Evolutionary conservation across 306 rosid genomes (phyloP).

Genomic region (Glycine latifolia): DNA sequence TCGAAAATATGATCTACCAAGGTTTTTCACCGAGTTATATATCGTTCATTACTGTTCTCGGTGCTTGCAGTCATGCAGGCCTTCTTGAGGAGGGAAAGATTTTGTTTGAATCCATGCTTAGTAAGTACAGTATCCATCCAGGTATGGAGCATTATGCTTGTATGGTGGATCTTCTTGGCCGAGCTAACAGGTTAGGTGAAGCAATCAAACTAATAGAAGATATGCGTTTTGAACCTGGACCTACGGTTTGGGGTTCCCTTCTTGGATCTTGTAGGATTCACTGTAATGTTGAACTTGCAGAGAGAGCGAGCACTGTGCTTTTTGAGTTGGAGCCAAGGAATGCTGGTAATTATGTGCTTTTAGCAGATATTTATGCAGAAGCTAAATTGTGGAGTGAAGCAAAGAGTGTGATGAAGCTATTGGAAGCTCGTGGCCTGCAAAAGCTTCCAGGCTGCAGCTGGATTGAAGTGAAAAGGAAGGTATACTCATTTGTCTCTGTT

Average conservation of each 20-base stretch:
- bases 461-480: constrained; percentile 79
- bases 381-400: constrained; percentile 80
- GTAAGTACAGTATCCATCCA: constrained; percentile 64
- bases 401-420: constrained; percentile 69
- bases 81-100: constrained; percentile 79
- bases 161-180: constrained; percentile 96
- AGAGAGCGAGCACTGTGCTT: constrained; percentile 76
- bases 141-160: constrained; percentile 88
- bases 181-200: constrained; percentile 84
- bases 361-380: constrained; percentile 82
- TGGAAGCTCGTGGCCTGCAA: constrained; percentile 67
- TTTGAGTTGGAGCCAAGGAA: constrained; percentile 84
- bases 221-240: constrained; percentile 82
- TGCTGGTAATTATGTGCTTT: constrained; percentile 90
- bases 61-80: constrained; percentile 92
- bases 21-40: constrained; percentile 76
- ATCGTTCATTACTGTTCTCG: constrained; percentile 80
- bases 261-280: constrained; percentile 90
- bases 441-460: constrained; percentile 88
- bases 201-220: constrained; percentile 79
- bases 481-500: constrained; percentile 72
- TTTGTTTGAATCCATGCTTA: constrained; percentile 73
- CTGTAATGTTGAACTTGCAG: constrained; percentile 82
- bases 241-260: constrained; percentile 90
- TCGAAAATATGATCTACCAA: constrained; percentile 66